Evolutionary conservation across 148 eudicot genomes (phyloP), one percentile per base, ranked within the genome.

Genomic region (Nepenthes mirabilis): DNA sequence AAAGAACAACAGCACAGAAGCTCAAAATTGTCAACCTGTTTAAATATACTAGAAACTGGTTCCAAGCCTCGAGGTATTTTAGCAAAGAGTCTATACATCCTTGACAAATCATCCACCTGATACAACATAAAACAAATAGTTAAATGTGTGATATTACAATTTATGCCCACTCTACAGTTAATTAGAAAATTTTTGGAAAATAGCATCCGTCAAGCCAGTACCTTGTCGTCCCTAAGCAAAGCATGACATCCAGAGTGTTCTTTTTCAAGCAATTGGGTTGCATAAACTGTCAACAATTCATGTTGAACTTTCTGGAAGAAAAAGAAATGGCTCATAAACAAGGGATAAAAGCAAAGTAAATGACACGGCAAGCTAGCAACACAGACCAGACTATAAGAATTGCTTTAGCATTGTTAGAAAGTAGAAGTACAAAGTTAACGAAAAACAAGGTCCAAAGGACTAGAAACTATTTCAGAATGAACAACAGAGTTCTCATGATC

Each of bases 181-280:
- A 7, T 57, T 2, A 56, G 43, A 50, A 34, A 8, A 55, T 34
- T 11, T 33, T n/a, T 54, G 11, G 14, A n/a, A 14, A 54, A 33
- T 14, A 54, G 14, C 33, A 14, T 14, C 7, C 32, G 35, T 54
- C 13, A 9, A 34, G 3, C 6, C 49, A 34, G 51, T 61, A 84
- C 90, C 90, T 82, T 87, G 64, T 84, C 83, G 51, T 74, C 77
- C 67, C 71, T 74, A 51, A 83, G 95, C 74, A 87, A 72, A 14
- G 71, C 82, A 59, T 63, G 77, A 59, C 85, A 84, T 55, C 95
- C 95, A 58, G 86, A 83, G 52, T 76, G 73, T 73, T 86, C 88
- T 69, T 86, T 86, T 65, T 86, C 88, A 14, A 86, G 79, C 72
- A 87, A 64, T 49, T 70, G 81, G 59, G 34, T 74, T 68, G 72